Evolutionary conservation across 345 rosid genomes (phyloP).

Genomic region (Isatis tinctoria): DNA sequence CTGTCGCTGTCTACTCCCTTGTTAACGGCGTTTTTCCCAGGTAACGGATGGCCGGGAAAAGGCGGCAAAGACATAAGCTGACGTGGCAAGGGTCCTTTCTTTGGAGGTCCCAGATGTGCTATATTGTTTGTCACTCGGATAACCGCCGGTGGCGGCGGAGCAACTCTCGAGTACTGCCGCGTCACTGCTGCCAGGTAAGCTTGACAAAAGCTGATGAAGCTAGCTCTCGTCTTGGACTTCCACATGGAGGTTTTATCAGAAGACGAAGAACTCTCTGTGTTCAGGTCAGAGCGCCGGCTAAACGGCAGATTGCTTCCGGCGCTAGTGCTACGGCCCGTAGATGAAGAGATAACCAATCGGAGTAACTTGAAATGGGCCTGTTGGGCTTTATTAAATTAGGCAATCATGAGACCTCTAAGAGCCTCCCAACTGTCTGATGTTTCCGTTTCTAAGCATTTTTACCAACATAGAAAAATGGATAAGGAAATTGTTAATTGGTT

Average conservation of each 20-base stretch:
- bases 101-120: conserved; percentile 51
- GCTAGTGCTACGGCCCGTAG: conserved; percentile 1
- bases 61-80: conserved; percentile 83
- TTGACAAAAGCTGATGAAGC: conserved; percentile 1
- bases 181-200: neutral
- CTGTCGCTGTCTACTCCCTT: conserved; percentile 23
- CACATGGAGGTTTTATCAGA: conserved; percentile 8
- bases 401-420: neutral
- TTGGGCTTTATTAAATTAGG: neutral
- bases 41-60: conserved; percentile 64
- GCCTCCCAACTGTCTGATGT: neutral
- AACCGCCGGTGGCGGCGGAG: conserved; percentile 49
- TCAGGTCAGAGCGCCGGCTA: neutral
- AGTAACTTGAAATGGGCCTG: neutral
- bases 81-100: conserved; percentile 70
- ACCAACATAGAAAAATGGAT: neutral
- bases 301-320: conserved; percentile 8
- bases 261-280: neutral
- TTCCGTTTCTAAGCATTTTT: neutral
- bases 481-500: too few species aligned
- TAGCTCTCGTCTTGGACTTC: conserved; percentile 14
- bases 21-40: conserved; percentile 28
- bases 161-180: conserved; percentile 50
- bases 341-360: neutral
- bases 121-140: conserved; percentile 62